Evolutionary conservation across 192 early-diverging fungal species (phyloP).

Genomic region (Phycomyces blakesleeanus): DNA sequence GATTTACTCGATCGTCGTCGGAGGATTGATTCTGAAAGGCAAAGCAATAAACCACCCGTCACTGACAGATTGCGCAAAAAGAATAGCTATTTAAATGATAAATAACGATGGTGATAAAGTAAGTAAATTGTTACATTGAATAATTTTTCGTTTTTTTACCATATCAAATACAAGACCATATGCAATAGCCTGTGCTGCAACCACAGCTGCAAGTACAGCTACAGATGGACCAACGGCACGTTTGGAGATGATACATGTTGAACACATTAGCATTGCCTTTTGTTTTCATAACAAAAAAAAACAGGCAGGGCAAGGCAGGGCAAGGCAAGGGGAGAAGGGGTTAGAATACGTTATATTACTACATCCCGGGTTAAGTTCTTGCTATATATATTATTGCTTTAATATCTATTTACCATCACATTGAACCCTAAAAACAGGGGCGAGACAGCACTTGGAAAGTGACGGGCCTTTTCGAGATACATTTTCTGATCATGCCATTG

Average conservation of each 20-base stretch:
- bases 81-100: conserved; percentile 47
- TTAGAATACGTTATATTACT: neutral
- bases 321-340: no score
- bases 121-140: neutral
- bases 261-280: conserved; percentile 71
- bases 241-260: conserved; percentile 75
- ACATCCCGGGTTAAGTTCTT: neutral
- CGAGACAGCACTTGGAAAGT: conserved; percentile 73
- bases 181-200: conserved; percentile 81
- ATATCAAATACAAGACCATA: conserved; percentile 92
- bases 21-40: conserved; percentile 74
- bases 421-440: conserved; percentile 81
- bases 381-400: neutral
- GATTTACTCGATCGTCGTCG: conserved; percentile 52
- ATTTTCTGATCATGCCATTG: conserved; percentile 89
- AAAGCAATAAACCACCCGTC: conserved; percentile 87
- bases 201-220: conserved; percentile 69
- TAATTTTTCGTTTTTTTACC: conserved; percentile 6
- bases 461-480: conserved; percentile 76
- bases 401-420: conserved; percentile 54
- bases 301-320: no score
- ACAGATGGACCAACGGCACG: conserved; percentile 77
- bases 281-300: neutral
- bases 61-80: conserved; percentile 90
- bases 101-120: no score